Conservation (phyloP, 2,329 filamentous ascomycete genomes). For the Diaporthe ampelina region DNA sequence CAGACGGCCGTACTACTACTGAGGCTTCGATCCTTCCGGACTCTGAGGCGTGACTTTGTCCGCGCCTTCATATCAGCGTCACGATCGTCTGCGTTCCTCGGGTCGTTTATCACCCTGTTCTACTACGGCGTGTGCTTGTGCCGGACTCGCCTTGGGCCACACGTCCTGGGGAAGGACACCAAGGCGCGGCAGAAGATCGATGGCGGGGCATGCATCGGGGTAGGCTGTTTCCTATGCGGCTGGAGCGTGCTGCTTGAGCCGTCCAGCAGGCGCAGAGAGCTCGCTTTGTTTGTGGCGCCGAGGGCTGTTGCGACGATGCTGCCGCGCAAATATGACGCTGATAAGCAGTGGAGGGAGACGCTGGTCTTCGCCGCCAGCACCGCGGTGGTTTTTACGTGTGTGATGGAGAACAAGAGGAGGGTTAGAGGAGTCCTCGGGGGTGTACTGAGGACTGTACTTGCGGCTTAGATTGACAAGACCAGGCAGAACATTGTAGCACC, state of each 20-base stretch:
- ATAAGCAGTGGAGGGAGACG: conserved; percentile 77
- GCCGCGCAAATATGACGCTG: conserved; percentile 74
- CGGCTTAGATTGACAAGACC: conserved; percentile 42
- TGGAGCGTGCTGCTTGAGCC: conserved; percentile 85
- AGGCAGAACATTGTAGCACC: not conserved
- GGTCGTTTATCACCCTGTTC: conserved; percentile 81
- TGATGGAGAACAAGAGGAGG: conserved; percentile 71
- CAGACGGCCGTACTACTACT: conserved; percentile 71
- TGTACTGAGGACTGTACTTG: conserved; percentile 67
- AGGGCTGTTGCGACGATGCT: conserved; percentile 81
- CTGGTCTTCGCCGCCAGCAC: conserved; percentile 76
- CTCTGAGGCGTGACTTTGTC: conserved; percentile 53
- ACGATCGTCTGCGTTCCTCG: conserved; percentile 83
- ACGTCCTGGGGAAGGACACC: conserved; percentile 69
- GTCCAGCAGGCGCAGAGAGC: conserved; percentile 75
- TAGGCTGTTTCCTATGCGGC: conserved; percentile 82
- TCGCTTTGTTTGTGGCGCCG: conserved; percentile 85
- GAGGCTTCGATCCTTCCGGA: conserved; percentile 62
- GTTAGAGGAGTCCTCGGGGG: conserved; percentile 79
- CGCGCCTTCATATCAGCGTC: conserved; percentile 71
- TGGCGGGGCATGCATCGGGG: conserved; percentile 76
- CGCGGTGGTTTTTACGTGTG: conserved; percentile 78
- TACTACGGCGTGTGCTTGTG: conserved; percentile 88
- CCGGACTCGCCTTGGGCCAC: conserved; percentile 80
- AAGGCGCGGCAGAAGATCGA: conserved; percentile 67